Evolutionary conservation across 1,139 yeast genomes (phyloP), one percentile per base, ranked within the genome.

Genomic region (Zygoascus meyerae): DNA sequence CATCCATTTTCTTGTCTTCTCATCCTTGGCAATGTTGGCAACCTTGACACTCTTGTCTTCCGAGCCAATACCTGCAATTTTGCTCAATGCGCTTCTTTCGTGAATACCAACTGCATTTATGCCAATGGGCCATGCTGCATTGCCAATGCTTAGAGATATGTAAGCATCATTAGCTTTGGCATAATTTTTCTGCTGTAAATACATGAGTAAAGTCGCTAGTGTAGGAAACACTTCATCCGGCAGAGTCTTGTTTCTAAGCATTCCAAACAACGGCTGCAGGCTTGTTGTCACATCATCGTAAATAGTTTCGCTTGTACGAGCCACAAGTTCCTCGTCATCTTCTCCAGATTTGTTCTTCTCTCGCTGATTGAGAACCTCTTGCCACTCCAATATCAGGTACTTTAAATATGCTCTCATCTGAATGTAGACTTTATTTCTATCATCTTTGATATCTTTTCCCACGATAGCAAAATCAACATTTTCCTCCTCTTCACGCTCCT

Each of bases 61-160:
- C 5, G 51, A 29, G 28, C 54, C 57, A 14, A 54, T 52, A 4
- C 70, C 68, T 5, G 68, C 63, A 42, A 75, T 67, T 52, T 70
- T 66, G 34, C 70, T 68, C 56, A 78, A 76, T 15, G 84, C 79
- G 53, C 81, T 76, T 50, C 94, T 69, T 35, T 80, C 83, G 62
- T 87, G 95, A 49, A 87, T 86, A 40, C 94, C 90, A 11, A 86
- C 85, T 47, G 79, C 78, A 10, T 80, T 71, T 9, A 87, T 86
- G 33, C 96, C 96, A 52, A 87, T 84, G 2, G 96, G 96, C 95
- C 95, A 87, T 1, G 95, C 92, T 1, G 85, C 87, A 55, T 86
- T 86, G 1, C 96, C 96, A 31, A 87, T 81, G 59, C 94, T 83
- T 53, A 87, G 68, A 54, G 83, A 77, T 73, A 86, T 70, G 61